Percentiles rank a stretch among this genome's conserved stretches.
Conservation (phyloP, 2,329 filamentous ascomycete genomes). For the Cladophialophora immunda region DNA sequence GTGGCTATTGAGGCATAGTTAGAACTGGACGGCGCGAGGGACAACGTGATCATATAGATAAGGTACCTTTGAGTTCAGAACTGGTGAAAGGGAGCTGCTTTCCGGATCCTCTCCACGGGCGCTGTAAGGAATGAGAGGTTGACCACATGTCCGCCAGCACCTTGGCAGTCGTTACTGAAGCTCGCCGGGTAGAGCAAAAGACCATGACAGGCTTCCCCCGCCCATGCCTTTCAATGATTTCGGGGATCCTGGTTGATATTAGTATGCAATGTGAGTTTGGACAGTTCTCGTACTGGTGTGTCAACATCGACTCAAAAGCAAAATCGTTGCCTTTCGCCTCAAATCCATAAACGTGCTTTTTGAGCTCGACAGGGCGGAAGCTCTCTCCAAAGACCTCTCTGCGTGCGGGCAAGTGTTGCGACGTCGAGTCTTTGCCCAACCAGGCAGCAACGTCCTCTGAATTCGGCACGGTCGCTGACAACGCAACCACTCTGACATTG, state of each 20-base stretch:
- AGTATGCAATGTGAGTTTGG: not conserved
- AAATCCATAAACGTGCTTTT: slow-evolving; percentile 80
- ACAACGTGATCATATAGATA: slow-evolving; percentile 43
- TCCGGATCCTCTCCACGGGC: slow-evolving; percentile 70
- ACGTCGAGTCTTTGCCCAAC: slow-evolving; percentile 73
- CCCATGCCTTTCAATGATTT: slow-evolving; percentile 72
- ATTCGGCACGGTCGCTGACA: slow-evolving; percentile 86
- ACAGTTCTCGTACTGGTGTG: slow-evolving; percentile 58
- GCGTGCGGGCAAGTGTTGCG: slow-evolving; percentile 69
- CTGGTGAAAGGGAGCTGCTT: slow-evolving; percentile 62
- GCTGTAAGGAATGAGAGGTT: slow-evolving; percentile 58
- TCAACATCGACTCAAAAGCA: slow-evolving; percentile 75
- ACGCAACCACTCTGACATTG: slow-evolving; percentile 78
- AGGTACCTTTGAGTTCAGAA: slow-evolving; percentile 65
- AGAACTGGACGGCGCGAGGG: slow-evolving; percentile 39
- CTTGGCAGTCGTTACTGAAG: slow-evolving; percentile 73
- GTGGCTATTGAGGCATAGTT: not conserved
- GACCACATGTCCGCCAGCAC: slow-evolving; percentile 73
- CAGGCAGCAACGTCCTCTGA: slow-evolving; percentile 80
- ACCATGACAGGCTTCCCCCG: slow-evolving; percentile 80
- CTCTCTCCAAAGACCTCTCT: slow-evolving; percentile 79
- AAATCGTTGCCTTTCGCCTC: slow-evolving; percentile 73
- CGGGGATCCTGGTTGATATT: slow-evolving; percentile 62
- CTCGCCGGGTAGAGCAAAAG: slow-evolving; percentile 81
- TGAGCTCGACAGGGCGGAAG: slow-evolving; percentile 78